Evolutionary conservation across 352 stramenopile species (phyloP), one percentile per base, ranked within the genome.

Genomic region (Phytophthora agathidicida): DNA sequence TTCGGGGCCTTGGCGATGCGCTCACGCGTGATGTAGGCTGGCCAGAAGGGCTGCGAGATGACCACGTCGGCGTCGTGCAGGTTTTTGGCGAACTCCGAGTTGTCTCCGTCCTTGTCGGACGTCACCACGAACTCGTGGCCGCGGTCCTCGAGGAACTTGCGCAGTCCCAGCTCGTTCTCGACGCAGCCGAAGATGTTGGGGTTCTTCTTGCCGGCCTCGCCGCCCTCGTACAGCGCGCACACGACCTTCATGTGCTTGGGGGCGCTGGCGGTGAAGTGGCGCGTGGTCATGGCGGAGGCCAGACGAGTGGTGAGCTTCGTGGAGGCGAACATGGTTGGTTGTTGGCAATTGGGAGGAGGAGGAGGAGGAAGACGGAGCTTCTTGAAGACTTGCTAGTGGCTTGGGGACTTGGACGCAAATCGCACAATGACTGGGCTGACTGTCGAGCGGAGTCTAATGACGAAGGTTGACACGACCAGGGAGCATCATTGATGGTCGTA

Each of bases 1-100:
- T 78, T 77, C 23, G 71, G 71, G 8, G 71, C 71, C 37, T 58
- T 73, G n/a, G 58, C 68, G 43, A 78, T 71, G 28, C 71, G 65
- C 23, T 78, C 71, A 22, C 54, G 53, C 2, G 71, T 78, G 32
- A 80, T 69, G 68, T 80, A 80, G n/a, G 71, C 71, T 3, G 71
- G 71, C 65, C 66, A 78, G 57, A 80, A 80, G n/a, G 71, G 71
- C 60, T 77, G 68, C 36, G 71, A 78, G 64, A 80, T 78, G 52
- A 78, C 68, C 45, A 78, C 61, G 45, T 80, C 68, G 26, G 71
- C 68, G 30, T 75, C 60, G 46, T 52, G 63, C 48, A 80, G 42
- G 42, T 80, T 13, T 17, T 54, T 50, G n/a, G 60, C 68, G 54
- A 80, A 80, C 61, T 68, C 60, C 33, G 68, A 78, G 36, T 76